Conservation (phyloP, 2,329 filamentous ascomycete species). For the Ophiostoma montium region DNA sequence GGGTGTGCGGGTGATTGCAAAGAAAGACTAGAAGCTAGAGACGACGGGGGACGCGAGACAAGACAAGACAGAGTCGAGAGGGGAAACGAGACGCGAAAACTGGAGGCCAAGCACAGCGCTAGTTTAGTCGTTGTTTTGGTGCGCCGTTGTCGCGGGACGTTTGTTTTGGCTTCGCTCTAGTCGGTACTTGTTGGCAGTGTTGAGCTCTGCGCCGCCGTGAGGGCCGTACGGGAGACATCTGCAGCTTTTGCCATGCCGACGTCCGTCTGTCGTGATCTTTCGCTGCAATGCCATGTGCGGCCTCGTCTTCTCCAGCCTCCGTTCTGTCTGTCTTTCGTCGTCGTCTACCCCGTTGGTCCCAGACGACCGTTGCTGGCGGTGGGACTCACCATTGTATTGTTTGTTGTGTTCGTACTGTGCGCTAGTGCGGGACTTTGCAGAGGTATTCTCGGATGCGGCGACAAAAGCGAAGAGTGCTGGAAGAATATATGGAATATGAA, state of each 20-base stretch:
- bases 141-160: not conserved
- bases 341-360: not conserved
- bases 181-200: not conserved
- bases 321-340: not conserved
- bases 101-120: not conserved
- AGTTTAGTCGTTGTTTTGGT: conserved; percentile 2
- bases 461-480: not conserved
- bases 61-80: not conserved
- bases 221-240: too few species aligned
- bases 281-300: too few species aligned
- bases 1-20: not conserved
- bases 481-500: not conserved
- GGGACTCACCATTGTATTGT: not conserved
- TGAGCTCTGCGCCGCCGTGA: not conserved
- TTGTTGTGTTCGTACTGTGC: not conserved
- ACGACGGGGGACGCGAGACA: not conserved
- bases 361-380: not conserved
- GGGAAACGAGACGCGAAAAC: not conserved
- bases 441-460: not conserved
- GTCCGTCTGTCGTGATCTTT: not conserved
- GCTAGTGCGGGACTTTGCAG: not conserved
- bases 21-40: not conserved
- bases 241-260: not conserved
- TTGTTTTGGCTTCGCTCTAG: not conserved
- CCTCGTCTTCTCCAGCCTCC: not conserved